Conservation (phyloP, 2,329 filamentous ascomycete genomes). For the Drechslerella coelobrocha region DNA sequence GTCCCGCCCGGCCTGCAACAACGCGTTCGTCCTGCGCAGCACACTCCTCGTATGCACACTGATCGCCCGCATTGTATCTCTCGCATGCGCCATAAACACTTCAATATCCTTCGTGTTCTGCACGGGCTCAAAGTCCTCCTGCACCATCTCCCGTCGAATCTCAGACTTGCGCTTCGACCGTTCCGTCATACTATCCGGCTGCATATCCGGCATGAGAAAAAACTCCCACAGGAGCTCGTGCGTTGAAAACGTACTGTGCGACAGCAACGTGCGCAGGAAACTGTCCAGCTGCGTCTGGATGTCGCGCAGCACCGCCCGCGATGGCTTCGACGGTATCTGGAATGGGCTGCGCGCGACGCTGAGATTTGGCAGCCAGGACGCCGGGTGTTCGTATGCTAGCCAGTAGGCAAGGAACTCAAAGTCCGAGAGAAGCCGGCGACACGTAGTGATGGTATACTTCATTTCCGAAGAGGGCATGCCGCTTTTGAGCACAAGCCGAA, state of each 20-base stretch:
- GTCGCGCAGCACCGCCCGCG: slow-evolving; percentile 82
- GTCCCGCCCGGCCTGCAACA: slow-evolving; percentile 60
- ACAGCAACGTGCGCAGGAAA: slow-evolving; percentile 83
- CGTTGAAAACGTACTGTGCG: slow-evolving; percentile 89
- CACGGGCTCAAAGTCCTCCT: slow-evolving; percentile 86
- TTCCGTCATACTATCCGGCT: slow-evolving; percentile 86
- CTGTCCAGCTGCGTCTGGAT: slow-evolving; percentile 85
- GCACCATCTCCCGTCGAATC: slow-evolving; percentile 79
- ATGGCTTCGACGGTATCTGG: slow-evolving; percentile 90
- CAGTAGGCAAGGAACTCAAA: slow-evolving; percentile 89
- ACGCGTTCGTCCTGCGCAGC: slow-evolving; percentile 70
- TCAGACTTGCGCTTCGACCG: slow-evolving; percentile 86
- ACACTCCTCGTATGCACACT: slow-evolving; percentile 83
- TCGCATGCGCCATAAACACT: slow-evolving; percentile 87
- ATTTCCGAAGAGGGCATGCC: slow-evolving; percentile 81
- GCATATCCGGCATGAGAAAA: slow-evolving; percentile 92
- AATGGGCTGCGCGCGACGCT: slow-evolving; percentile 83
- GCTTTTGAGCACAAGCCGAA: slow-evolving; percentile 91
- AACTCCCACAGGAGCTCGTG: slow-evolving; percentile 99
- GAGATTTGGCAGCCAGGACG: slow-evolving; percentile 88
- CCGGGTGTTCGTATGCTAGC: slow-evolving; percentile 86
- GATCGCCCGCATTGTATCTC: slow-evolving; percentile 85
- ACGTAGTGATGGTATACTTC: slow-evolving; percentile 87
- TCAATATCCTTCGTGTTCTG: slow-evolving; percentile 87
- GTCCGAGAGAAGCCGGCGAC: slow-evolving; percentile 82